Percentiles rank a stretch among this genome's conserved stretches.
These are phyloP conservation scores for Stylosanthes scabra DNA, from an alignment of 331 rosid genomes.

Conservation along the genomic window DNA sequence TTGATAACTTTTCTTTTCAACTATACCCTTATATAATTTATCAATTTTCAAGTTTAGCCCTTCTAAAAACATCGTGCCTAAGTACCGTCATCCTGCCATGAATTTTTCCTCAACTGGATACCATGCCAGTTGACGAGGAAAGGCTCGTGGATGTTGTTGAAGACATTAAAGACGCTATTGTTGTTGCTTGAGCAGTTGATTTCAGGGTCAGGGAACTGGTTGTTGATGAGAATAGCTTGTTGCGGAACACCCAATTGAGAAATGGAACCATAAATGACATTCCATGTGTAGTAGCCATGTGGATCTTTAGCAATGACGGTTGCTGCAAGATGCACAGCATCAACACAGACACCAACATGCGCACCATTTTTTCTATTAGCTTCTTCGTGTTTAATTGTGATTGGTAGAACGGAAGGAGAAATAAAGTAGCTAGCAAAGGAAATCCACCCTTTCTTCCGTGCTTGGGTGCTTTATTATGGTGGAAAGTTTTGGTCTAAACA, in stretches of 20 bases:
- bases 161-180: constrained; percentile 62
- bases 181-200: constrained; percentile 75
- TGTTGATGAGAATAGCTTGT: constrained; percentile 75
- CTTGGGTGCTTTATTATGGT: too few relatives aligned
- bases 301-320: constrained; percentile 63
- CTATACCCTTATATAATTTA: too few relatives aligned
- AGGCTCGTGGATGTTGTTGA: constrained; percentile 75
- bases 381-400: too few relatives aligned
- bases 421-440: too few relatives aligned
- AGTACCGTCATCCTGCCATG: too few relatives aligned
- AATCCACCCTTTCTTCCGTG: too few relatives aligned
- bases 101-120: too few relatives aligned
- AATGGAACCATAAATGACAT: constrained; percentile 66
- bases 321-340: constrained; percentile 26
- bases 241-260: constrained; percentile 71
- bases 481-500: too few relatives aligned
- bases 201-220: constrained; percentile 73
- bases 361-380: constrained; percentile 30
- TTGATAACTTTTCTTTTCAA: too few relatives aligned
- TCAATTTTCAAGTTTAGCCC: too few relatives aligned
- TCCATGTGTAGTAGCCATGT: constrained; percentile 68
- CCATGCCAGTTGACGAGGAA: constrained; percentile 78
- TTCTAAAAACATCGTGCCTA: too few relatives aligned
- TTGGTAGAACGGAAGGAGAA: too few relatives aligned
- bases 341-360: not conserved